Evolutionary conservation across 441 rosid genomes (phyloP).

Genomic region (Melastoma candidum): DNA sequence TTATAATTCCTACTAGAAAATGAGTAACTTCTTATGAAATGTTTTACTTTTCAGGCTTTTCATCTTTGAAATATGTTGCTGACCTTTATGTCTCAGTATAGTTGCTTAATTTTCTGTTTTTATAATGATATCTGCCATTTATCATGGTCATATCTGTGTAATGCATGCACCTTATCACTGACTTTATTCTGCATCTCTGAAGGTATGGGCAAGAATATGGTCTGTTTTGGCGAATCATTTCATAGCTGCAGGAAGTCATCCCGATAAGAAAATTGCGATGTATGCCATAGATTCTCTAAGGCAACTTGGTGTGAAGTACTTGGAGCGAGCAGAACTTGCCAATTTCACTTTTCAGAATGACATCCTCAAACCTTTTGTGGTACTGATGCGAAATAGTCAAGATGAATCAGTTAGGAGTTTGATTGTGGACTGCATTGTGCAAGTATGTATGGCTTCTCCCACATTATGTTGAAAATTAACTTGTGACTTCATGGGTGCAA

Average conservation of each 20-base stretch:
- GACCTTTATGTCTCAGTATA: no score
- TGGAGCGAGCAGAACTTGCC: conserved; percentile 96
- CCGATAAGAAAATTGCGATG: conserved; percentile 96
- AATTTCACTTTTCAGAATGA: conserved; percentile 98
- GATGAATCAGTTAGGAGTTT: conserved; percentile 85
- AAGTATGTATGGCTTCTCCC: conserved; percentile 37
- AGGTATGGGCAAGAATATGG: conserved; percentile 99
- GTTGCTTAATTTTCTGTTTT: no score
- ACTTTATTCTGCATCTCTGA: conserved; percentile 23
- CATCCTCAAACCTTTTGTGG: conserved; percentile 96
- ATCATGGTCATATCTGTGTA: neutral
- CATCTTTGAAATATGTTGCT: no score
- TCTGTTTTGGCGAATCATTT: conserved; percentile 96
- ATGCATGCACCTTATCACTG: no score
- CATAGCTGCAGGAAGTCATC: conserved; percentile 97
- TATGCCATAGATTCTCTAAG: conserved; percentile 98
- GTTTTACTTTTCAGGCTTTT: no score
- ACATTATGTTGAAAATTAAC: no score
- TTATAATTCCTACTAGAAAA: no score
- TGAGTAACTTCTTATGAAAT: no score
- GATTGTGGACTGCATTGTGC: conserved; percentile 98
- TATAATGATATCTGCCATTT: no score
- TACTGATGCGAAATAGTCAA: conserved; percentile 90
- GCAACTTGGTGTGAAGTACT: conserved; percentile 97
- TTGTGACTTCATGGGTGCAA: no score